Evolutionary conservation across 2,329 filamentous ascomycete genomes (phyloP).

Genomic region (Colletotrichum chrysophilum): DNA sequence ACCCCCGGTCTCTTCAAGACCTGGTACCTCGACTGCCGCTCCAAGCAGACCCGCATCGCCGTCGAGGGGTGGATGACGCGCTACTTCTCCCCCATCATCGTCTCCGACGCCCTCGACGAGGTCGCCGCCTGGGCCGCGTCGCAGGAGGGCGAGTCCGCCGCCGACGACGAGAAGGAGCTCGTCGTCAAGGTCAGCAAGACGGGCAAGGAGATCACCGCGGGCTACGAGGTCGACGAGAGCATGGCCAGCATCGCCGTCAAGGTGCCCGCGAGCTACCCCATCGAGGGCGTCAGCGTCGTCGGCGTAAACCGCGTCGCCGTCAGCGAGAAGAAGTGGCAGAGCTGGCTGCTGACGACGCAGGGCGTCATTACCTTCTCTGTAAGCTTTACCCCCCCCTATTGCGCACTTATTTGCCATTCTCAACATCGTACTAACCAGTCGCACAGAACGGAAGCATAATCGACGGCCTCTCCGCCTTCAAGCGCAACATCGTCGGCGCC

Average conservation of each 20-base stretch:
- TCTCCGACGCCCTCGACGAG: slow-evolving; percentile 68
- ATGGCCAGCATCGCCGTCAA: slow-evolving; percentile 82
- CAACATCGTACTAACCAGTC: not conserved
- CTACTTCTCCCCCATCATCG: slow-evolving; percentile 76
- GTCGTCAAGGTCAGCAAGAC: slow-evolving; percentile 73
- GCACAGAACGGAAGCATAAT: slow-evolving; percentile 79
- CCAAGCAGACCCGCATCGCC: slow-evolving; percentile 78
- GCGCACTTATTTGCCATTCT: not conserved
- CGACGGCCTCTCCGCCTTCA: slow-evolving; percentile 85
- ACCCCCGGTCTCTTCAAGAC: slow-evolving; percentile 78
- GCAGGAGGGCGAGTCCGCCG: slow-evolving; percentile 47
- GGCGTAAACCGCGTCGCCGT: slow-evolving; percentile 86
- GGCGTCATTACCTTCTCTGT: slow-evolving; percentile 91
- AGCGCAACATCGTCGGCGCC: slow-evolving; percentile 83
- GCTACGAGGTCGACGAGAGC: slow-evolving; percentile 88
- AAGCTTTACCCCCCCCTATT: slow-evolving; percentile 27
- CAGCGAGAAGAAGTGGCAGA: slow-evolving; percentile 90
- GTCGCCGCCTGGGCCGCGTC: slow-evolving; percentile 70
- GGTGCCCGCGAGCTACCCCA: slow-evolving; percentile 81
- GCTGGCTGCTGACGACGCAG: slow-evolving; percentile 86
- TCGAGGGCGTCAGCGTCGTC: slow-evolving; percentile 77
- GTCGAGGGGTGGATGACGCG: slow-evolving; percentile 87
- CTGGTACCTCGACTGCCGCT: slow-evolving; percentile 85
- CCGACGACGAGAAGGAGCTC: slow-evolving; percentile 60
- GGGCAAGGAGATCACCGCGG: slow-evolving; percentile 79